Base-by-base conservation (phyloP, 2,329 filamentous ascomycete genomes). In the Xylaria sp. region DNA sequence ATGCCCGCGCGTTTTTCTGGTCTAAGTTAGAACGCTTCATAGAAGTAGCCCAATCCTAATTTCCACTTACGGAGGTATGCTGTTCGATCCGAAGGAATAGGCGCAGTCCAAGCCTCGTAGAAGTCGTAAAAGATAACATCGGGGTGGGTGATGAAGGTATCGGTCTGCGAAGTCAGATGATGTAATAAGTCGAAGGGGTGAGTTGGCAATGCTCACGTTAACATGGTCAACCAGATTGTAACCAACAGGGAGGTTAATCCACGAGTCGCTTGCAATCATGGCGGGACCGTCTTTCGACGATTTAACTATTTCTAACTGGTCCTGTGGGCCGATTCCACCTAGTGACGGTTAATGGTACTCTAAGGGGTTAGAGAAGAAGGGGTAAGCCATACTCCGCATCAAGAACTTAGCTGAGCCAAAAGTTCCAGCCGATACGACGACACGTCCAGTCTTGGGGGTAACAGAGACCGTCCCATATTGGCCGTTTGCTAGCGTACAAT, bases 341-440 rank as follows among this genome's bases (percentile, higher is more conserved):
- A 42, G 28, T 35, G 25, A 8, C 2, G 2, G 42, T 71, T 54
- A 72, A 57, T n/a, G 11, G 21, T 33, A 17, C n/a, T 6, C 40
- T 25, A 15, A 17, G 33, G 12, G 15, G 7, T 2, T 11, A n/a
- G 3, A 15, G 17, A 50, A 31, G 28, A 9, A 9, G 28, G 28
- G 19, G 25, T 6, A 4, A 25, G 17, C 65, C 72, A 64, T 68
- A 74, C 86, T 89, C 68, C 88, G 83, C 75, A 91, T 81, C 4
- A 92, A 82, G 52, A 92, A 80, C 75, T 90, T 90, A 19, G 89
- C 82, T 2, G 88, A 88, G 21, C 88, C 88, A 63, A 92, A 90
- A 2, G 89, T 80, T 52, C 90, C 90, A 1, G 88, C 85, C 7
- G 89, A 84, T 28, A 92, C 79, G 64, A 92, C 84, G 43, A 92